A percentile compares a stretch with the other conserved stretches of the same genome.
Evolutionary conservation across 1,284 basidiomycete genomes (phyloP).

Genomic region (Heterobasidion parviporum): DNA sequence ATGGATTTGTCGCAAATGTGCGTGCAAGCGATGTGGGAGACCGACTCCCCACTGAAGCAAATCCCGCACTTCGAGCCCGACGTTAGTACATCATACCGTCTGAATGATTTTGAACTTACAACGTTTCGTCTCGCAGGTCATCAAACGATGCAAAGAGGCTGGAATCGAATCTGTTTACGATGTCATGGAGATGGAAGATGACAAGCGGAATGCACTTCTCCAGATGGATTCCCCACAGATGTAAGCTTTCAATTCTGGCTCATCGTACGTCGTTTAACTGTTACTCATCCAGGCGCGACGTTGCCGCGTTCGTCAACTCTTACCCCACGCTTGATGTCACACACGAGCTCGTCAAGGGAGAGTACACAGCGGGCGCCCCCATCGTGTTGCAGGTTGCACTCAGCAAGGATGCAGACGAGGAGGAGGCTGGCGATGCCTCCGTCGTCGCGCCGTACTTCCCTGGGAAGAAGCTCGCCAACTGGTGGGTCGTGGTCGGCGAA

Average conservation of each 20-base stretch:
- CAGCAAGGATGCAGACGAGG: conserved; percentile 76
- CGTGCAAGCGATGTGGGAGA: conserved; percentile 97
- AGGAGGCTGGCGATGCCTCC: conserved; percentile 62
- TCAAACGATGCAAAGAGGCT: conserved; percentile 80
- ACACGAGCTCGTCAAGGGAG: conserved; percentile 75
- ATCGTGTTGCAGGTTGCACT: conserved; percentile 79
- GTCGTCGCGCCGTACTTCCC: conserved; percentile 94
- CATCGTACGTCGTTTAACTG: conserved; percentile 7
- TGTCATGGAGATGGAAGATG: conserved; percentile 95
- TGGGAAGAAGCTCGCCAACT: conserved; percentile 84
- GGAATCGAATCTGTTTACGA: conserved; percentile 87
- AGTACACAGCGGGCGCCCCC: conserved; percentile 78
- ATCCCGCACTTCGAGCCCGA: conserved; percentile 93
- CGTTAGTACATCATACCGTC: conserved; percentile 33
- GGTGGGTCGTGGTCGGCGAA: conserved; percentile 96
- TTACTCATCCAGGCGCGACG: conserved; percentile 54
- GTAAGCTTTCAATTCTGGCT: conserved; percentile 33
- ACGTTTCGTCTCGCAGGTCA: conserved; percentile 36
- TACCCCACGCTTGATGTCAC: conserved; percentile 90
- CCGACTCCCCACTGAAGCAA: conserved; percentile 89
- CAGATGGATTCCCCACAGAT: conserved; percentile 85
- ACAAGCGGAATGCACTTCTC: conserved; percentile 73
- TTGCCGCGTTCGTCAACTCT: conserved; percentile 90
- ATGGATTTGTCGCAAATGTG: conserved; percentile 99
- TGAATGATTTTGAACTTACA: not conserved